These are phyloP conservation scores for Claviceps purpurea DNA, from an alignment of 2,329 filamentous ascomycete genomes.

Conservation along the genomic window DNA sequence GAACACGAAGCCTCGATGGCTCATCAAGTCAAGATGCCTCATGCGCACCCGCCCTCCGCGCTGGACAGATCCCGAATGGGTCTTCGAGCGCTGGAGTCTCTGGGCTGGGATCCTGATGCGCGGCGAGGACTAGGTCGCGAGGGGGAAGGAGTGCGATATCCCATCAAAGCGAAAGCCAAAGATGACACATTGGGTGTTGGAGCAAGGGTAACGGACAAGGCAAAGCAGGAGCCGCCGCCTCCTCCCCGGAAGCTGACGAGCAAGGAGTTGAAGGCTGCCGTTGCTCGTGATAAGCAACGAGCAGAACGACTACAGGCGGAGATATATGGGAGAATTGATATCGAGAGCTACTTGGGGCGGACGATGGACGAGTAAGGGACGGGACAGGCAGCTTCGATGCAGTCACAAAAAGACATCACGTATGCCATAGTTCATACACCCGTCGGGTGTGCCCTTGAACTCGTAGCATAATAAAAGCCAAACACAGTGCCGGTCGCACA, in stretches of 20 bases:
- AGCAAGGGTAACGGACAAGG: slow-evolving; percentile 16
- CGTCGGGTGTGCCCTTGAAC: too few species aligned
- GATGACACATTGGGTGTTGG: slow-evolving; percentile 65
- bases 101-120: slow-evolving; percentile 65
- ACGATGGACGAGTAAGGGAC: slow-evolving; percentile 10
- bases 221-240: slow-evolving; percentile 28
- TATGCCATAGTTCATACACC: too few species aligned
- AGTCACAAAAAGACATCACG: too few species aligned
- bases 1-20: slow-evolving; percentile 50
- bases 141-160: slow-evolving; percentile 61
- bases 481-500: too few species aligned
- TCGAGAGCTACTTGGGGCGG: slow-evolving; percentile 58
- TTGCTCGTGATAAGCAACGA: slow-evolving; percentile 38
- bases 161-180: slow-evolving; percentile 61
- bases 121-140: slow-evolving; percentile 56
- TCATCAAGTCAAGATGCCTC: slow-evolving; percentile 56
- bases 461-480: too few species aligned
- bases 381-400: too few species aligned
- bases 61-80: slow-evolving; percentile 60
- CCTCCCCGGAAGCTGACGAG: slow-evolving; percentile 38
- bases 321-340: slow-evolving; percentile 63
- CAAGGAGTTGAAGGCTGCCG: slow-evolving; percentile 35
- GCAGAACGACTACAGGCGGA: slow-evolving; percentile 51
- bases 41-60: slow-evolving; percentile 60
- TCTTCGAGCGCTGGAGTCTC: slow-evolving; percentile 47